Base-by-base conservation (phyloP, 257 asterid genomes). In the Handroanthus guayacan region DNA sequence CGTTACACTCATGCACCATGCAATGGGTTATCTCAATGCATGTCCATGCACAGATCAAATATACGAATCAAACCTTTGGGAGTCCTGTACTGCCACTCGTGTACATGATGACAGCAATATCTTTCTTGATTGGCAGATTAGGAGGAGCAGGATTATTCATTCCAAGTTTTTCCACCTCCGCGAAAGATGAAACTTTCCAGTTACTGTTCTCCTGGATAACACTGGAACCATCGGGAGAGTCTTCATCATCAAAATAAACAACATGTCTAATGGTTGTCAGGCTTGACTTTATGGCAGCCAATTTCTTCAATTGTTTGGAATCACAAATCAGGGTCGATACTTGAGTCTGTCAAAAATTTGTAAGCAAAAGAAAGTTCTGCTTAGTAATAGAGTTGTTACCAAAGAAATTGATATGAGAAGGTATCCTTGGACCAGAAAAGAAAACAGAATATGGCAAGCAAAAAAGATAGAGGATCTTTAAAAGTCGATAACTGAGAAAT, bases 51-150 rank as follows among this genome's bases (percentile, higher is more conserved):
- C 48, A 71, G 39, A 74, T 43, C 36, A 41, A 45, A 43, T 25
- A 64, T 41, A 55, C 44, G 41, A 50, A 75, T 58, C 83, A 63
- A 58, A 93, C 98, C 98, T 93, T 93, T 63, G 98, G 98, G 67
- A 89, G 82, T 86, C 97, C 96, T 60, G 98, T 91, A 76, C 98
- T 93, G 79, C 98, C 98, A 87, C 97, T 93, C n/a, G 98, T 91
- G 85, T 88, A 93, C 98, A 93, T 93, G 75, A 93, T 86, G 76
- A 93, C 95, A 76, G 97, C 98, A 80, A 84, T 82, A 80, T 93
- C 98, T 78, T 87, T 86, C 84, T 91, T 93, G 77, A 76, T 81
- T 12, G 98, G 98, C 73, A 85, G 69, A 44, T 80, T 87, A 63
- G 98, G 82, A 34, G 62, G 83, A 81, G 84, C 82, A 73, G 92